Conservation (phyloP, 2,329 filamentous ascomycete species). For the Fusarium subtropicale region DNA sequence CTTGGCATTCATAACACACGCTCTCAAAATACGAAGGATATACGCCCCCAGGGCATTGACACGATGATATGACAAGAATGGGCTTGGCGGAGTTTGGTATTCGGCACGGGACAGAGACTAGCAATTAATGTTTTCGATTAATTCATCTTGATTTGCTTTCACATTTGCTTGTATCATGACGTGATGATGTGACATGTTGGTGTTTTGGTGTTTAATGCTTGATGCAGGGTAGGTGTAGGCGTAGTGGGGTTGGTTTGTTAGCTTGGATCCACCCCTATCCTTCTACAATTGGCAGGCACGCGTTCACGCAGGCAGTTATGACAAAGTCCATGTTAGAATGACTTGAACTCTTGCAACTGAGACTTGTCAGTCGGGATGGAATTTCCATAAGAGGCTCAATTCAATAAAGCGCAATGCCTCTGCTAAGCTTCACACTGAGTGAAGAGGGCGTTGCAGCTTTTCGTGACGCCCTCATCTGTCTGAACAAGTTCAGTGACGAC, state of each 20-base stretch:
- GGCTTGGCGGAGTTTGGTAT: slow-evolving; percentile 24
- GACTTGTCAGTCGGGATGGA: not conserved
- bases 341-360: not conserved
- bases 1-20: not conserved
- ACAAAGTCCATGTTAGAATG: slow-evolving; percentile 11
- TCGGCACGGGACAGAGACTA: not conserved
- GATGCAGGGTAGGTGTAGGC: slow-evolving; percentile 24
- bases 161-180: not conserved
- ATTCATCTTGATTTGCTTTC: slow-evolving; percentile 13
- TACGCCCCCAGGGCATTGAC: not conserved
- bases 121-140: slow-evolving; percentile 3
- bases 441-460: slow-evolving; percentile 78
- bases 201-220: not conserved
- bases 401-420: slow-evolving; percentile 57
- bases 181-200: not conserved
- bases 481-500: slow-evolving; percentile 83
- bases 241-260: not conserved
- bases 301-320: slow-evolving; percentile 15
- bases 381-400: not conserved
- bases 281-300: slow-evolving; percentile 12
- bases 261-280: slow-evolving; percentile 2
- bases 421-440: slow-evolving; percentile 78
- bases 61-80: slow-evolving; percentile 27
- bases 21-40: not conserved
- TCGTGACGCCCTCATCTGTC: slow-evolving; percentile 78